Percentiles rank a stretch among this genome's conserved stretches.
Evolutionary conservation across 1,284 basidiomycete species (phyloP).

Genomic region (Veloporphyrellus conicus): DNA sequence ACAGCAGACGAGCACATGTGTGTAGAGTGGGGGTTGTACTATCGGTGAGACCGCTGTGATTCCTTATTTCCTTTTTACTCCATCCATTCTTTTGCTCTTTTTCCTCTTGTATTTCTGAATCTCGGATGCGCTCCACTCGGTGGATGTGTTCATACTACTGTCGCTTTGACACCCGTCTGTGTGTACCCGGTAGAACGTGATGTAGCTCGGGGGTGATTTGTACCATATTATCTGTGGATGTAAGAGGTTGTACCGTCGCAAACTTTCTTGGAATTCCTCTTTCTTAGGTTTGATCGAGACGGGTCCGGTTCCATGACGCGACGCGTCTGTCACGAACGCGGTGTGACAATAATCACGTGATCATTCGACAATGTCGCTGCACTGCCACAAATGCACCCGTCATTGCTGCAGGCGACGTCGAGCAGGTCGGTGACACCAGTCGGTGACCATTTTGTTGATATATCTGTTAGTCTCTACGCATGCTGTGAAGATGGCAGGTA

Average conservation of each 20-base stretch:
- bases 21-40: conserved; percentile 17
- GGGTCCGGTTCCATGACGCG: conserved; percentile 11
- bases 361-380: conserved; percentile 10
- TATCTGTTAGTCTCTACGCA: not conserved
- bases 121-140: conserved; percentile 5
- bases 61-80: conserved; percentile 3
- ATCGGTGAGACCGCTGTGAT: conserved; percentile 12
- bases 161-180: conserved; percentile 25
- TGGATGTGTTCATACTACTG: conserved; percentile 14
- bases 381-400: conserved; percentile 19
- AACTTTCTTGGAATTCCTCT: conserved; percentile 2
- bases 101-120: conserved; percentile 20
- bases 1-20: conserved; percentile 4
- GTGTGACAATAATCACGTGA: conserved; percentile 31
- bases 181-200: conserved; percentile 14
- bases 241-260: conserved; percentile 6
- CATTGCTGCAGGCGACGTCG: not conserved
- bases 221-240: conserved; percentile 23
- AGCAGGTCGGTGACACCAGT: not conserved
- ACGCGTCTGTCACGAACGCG: conserved; percentile 33
- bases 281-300: not conserved
- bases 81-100: conserved; percentile 2
- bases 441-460: too few species aligned
- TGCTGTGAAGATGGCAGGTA: conserved; percentile 27
- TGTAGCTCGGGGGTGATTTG: conserved; percentile 23